Percentiles rank a stretch among this genome's conserved stretches.
Evolutionary conservation across 2,329 filamentous ascomycete species (phyloP).

Genomic region (Sclerotinia trifoliorum): DNA sequence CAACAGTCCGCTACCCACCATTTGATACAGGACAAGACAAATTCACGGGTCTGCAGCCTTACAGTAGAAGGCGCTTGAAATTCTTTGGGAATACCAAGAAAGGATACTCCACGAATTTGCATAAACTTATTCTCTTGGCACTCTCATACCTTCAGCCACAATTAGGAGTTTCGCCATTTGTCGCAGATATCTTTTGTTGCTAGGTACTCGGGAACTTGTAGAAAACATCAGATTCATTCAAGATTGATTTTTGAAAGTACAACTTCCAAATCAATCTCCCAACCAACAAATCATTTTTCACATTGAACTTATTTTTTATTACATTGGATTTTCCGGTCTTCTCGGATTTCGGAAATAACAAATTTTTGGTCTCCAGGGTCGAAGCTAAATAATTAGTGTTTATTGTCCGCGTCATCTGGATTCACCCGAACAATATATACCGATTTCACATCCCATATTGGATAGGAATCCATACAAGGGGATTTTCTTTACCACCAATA

Average conservation of each 20-base stretch:
- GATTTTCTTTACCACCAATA: not conserved
- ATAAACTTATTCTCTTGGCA: not conserved
- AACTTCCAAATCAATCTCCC: not conserved
- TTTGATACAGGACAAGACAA: slow-evolving; percentile 10
- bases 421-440: slow-evolving; percentile 17
- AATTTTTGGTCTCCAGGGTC: slow-evolving; percentile 12
- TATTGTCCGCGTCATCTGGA: slow-evolving; percentile 28
- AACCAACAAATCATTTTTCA: not conserved
- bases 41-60: slow-evolving; percentile 8
- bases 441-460: slow-evolving; percentile 8
- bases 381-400: slow-evolving; percentile 26
- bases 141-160: slow-evolving; percentile 7
- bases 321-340: not conserved
- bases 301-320: not conserved
- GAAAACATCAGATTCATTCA: slow-evolving; percentile 1
- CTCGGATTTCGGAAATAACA: not conserved
- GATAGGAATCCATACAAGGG: slow-evolving; percentile 10
- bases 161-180: slow-evolving; percentile 15
- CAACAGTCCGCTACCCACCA: not conserved
- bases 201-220: not conserved
- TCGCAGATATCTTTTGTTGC: not conserved
- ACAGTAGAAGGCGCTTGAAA: slow-evolving; percentile 15
- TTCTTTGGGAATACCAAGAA: slow-evolving; percentile 16
- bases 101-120: slow-evolving; percentile 11
- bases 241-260: slow-evolving; percentile 9